Percentiles rank a stretch among this genome's conserved stretches.
Conservation (phyloP, 139 green algal genomes). For the Pedinophyceae sp. region DNA sequence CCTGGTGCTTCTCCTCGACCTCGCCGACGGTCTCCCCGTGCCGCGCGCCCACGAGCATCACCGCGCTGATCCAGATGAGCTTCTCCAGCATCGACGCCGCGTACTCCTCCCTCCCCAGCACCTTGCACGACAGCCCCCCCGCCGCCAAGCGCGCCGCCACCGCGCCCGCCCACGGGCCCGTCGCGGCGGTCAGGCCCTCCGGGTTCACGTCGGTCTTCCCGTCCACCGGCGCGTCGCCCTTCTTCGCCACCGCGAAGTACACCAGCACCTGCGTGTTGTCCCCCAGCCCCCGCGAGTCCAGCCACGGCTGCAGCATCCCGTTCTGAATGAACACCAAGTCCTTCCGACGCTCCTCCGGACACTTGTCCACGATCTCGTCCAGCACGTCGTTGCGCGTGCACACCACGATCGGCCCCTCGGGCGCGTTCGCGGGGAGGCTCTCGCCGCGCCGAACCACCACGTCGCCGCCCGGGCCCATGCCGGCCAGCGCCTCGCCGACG, state of each 20-base stretch:
- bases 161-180: constrained; percentile 60
- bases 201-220: constrained; percentile 91
- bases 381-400: constrained; percentile 80
- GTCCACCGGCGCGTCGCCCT: constrained; percentile 70
- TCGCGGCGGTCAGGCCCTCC: constrained; percentile 83
- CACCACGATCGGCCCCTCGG: constrained; percentile 1
- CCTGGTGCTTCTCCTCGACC: constrained; percentile 55
- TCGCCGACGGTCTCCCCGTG: constrained; percentile 67
- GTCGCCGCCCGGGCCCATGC: constrained; percentile 50
- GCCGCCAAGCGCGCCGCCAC: constrained; percentile 55
- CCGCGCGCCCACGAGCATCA: constrained; percentile 84
- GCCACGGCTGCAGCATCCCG: constrained; percentile 91
- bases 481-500: constrained; percentile 55
- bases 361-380: constrained; percentile 46
- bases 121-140: constrained; percentile 78
- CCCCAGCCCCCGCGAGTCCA: constrained; percentile 57
- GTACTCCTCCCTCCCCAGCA: constrained; percentile 34
- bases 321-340: constrained; percentile 99
- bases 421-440: constrained; percentile 12
- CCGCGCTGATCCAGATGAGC: constrained; percentile 94
- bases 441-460: constrained; percentile 52
- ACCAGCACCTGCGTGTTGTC: constrained; percentile 86
- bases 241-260: constrained; percentile 96
- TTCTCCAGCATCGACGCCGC: constrained; percentile 88
- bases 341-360: constrained; percentile 35